Conservation (phyloP, 176 grass and related monocot genomes). For the Avena sativa region DNA sequence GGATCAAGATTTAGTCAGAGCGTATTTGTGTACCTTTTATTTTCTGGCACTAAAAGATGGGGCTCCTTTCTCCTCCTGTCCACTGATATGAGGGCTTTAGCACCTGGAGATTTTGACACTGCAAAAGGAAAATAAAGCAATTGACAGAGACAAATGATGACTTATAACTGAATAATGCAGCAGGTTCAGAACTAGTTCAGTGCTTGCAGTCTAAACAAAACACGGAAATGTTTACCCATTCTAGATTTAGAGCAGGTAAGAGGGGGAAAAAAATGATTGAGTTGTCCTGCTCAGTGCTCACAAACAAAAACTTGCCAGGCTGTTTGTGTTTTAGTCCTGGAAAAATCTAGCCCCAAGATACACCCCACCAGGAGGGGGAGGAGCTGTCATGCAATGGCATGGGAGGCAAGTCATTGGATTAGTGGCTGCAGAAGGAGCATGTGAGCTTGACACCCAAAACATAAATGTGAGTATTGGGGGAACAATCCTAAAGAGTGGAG, state of each 20-base stretch:
- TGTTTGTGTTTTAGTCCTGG: conserved; percentile 40
- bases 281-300: conserved; percentile 8
- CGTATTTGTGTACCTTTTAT: not conserved
- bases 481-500: conserved; percentile 59
- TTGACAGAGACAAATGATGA: conserved; percentile 16
- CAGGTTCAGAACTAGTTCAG: not conserved
- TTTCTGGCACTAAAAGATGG: conserved; percentile 31
- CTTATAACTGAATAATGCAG: not conserved
- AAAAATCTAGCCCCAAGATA: conserved; percentile 42
- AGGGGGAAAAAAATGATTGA: not conserved
- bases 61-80: conserved; percentile 20
- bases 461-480: conserved; percentile 49
- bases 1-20: not conserved
- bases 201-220: not conserved
- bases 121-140: not conserved
- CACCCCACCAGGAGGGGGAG: conserved; percentile 38
- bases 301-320: conserved; percentile 38
- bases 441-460: conserved; percentile 37
- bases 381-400: conserved; percentile 38
- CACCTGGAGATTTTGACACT: not conserved
- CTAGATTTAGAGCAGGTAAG: conserved; percentile 21
- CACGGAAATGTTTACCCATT: conserved; percentile 23
- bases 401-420: conserved; percentile 39
- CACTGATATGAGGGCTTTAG: not conserved
- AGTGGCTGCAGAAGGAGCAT: conserved; percentile 49